Evolutionary conservation across 495 filamentous ascomycete species (phyloP).

Genomic region (Xylaria castorea): DNA sequence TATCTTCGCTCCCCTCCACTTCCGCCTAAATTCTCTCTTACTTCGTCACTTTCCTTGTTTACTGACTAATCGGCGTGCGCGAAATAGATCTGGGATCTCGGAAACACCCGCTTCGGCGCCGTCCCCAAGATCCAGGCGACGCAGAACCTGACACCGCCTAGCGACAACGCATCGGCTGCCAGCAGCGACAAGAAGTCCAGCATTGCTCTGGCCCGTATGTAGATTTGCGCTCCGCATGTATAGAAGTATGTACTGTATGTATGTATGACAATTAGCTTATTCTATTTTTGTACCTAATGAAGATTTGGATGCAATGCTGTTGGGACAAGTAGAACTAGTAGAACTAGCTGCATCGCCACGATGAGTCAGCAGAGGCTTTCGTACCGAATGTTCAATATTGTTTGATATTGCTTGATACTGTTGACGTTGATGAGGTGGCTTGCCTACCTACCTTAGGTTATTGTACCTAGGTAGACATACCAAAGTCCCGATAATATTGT

Average conservation of each 20-base stretch:
- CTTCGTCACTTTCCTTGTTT: not conserved
- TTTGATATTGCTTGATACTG: no score
- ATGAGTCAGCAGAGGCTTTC: no score
- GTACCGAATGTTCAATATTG: no score
- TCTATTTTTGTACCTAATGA: constrained; percentile 6
- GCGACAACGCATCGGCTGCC: not conserved
- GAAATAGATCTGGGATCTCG: constrained; percentile 74
- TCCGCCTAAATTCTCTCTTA: not conserved
- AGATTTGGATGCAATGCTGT: not conserved
- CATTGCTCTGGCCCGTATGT: constrained; percentile 6
- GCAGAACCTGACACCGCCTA: constrained; percentile 56
- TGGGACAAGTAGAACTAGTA: not conserved
- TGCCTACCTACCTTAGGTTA: no score
- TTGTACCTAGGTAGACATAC: no score
- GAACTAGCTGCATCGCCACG: no score
- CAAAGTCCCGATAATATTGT: no score
- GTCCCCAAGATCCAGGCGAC: constrained; percentile 66
- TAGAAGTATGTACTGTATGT: not conserved
- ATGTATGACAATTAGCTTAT: not conserved
- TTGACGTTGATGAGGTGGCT: no score
- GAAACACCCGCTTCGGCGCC: constrained; percentile 71
- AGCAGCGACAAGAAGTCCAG: constrained; percentile 11
- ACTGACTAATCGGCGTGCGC: constrained; percentile 3
- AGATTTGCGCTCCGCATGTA: not conserved
- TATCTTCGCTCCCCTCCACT: not conserved